Percentiles rank a stretch among this genome's conserved stretches.
Evolutionary conservation across 108 stramenopile species (phyloP).

Genomic region (Cyclotella cryptica): DNA sequence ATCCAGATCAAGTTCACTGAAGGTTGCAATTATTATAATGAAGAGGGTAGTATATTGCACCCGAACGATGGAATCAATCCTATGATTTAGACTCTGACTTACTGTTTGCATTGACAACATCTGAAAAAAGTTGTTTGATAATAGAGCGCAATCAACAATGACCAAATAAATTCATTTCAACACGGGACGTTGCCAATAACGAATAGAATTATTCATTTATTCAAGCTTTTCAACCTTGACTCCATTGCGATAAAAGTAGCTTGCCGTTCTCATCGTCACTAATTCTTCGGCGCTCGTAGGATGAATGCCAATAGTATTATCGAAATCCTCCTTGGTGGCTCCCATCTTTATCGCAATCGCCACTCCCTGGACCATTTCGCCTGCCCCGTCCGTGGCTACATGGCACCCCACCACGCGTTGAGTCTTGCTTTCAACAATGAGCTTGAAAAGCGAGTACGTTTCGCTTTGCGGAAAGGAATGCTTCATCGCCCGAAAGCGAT

Average conservation of each 20-base stretch:
- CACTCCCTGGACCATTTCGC: slow-evolving; percentile 89
- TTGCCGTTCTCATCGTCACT: slow-evolving; percentile 62
- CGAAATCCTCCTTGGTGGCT: slow-evolving; percentile 83
- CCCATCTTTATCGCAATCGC: slow-evolving; percentile 88
- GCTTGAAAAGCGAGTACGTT: slow-evolving; percentile 71
- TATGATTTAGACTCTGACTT: too few relatives aligned
- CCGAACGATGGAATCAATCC: too few relatives aligned
- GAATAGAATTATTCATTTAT: neutral
- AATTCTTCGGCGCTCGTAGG: slow-evolving; percentile 81
- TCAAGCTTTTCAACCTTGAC: slow-evolving; percentile 57
- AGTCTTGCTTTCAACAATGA: slow-evolving; percentile 71
- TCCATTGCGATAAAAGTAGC: slow-evolving; percentile 67
- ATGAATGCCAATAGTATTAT: slow-evolving; percentile 80
- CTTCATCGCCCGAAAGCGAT: slow-evolving; percentile 75
- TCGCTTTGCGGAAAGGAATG: slow-evolving; percentile 81
- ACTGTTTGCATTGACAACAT: too few relatives aligned
- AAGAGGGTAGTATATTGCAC: too few relatives aligned
- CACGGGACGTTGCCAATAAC: neutral
- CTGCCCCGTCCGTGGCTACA: slow-evolving; percentile 66
- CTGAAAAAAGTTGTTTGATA: neutral
- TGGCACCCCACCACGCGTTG: slow-evolving; percentile 53
- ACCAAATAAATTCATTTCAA: neutral
- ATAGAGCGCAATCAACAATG: neutral
- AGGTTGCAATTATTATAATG: too few relatives aligned
- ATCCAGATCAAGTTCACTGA: too few relatives aligned